phyloP scores from a whole-genome alignment of 139 green algal genomes.

The Haematococcus lacustris region DNA sequence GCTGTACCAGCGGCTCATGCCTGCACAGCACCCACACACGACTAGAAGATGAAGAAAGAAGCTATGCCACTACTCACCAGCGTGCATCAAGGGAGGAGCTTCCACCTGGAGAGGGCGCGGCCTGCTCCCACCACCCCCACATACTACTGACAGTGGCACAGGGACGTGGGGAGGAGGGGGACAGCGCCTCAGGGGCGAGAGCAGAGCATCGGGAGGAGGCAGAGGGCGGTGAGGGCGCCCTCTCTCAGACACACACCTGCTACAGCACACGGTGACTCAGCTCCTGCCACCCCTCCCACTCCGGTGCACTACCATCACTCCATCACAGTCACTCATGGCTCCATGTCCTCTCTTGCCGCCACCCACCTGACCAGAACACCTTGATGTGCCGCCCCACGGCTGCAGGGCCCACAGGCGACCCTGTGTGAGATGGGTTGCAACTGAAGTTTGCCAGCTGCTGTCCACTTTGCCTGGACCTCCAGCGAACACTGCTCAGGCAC shows the following conservation, averaged over 20 bases:
- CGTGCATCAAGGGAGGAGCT: too few relatives aligned
- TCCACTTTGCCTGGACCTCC: neutral
- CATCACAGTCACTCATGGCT: neutral
- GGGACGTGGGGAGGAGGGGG: neutral
- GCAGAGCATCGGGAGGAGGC: neutral
- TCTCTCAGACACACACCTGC: neutral
- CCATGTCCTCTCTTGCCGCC: neutral
- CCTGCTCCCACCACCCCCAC: neutral
- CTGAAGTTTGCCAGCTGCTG: neutral
- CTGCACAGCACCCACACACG: too few relatives aligned
- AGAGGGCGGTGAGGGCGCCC: neutral
- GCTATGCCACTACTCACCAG: too few relatives aligned
- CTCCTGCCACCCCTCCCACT: neutral
- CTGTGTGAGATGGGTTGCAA: too few relatives aligned
- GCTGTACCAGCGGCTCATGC: too few relatives aligned
- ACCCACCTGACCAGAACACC: constrained; percentile 1
- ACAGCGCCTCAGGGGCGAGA: neutral
- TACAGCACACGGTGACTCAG: neutral
- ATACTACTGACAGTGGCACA: neutral
- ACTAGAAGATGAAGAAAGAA: neutral
- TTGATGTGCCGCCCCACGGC: neutral
- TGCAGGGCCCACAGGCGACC: neutral
- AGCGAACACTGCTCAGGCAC: neutral
- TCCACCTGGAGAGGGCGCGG: too few relatives aligned
- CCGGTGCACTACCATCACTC: neutral